Evolutionary conservation across 768 basidiomycete genomes (phyloP), one percentile per base, ranked within the genome.

Genomic region (Auricularia auricula-judae): DNA sequence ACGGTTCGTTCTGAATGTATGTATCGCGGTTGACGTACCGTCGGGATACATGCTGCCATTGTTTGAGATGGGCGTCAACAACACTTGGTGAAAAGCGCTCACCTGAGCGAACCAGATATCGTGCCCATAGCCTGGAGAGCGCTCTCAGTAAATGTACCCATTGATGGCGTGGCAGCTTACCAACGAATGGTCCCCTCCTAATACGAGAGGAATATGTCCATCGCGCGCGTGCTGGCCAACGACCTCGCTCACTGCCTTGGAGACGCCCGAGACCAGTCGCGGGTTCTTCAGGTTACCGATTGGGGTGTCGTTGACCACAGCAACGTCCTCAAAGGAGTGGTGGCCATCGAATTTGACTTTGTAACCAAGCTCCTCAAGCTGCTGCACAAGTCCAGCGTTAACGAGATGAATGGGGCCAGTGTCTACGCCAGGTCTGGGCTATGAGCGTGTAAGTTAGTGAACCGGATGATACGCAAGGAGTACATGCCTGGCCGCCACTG

Each of bases 111-210:
- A 34, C 96, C 97, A 2, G 87, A 87, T 65, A 98, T 91, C 23
- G 97, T 98, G 11, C 93, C 97, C 88, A 98, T 88, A 0, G 94
- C 87, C 83, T 86, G 68, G 2, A 16, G 33, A 62, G 39, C 51
- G 29, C 21, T 42, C 29, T 35, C 56, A n/a, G 62, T 29, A 42
- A 66, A 21, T 63, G 36, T 39, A 47, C 62, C 35, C 23, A 63
- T 61, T 21, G 65, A 62, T 36, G 29, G 29, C 39, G 34, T 42
- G 39, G 54, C 14, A 4, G 79, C 86, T 63, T 66, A 90, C 91
- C 73, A 98, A 78, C 64, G 93, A 95, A 76, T 99, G 97, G 72
- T 99, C 97, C 12, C 97, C 97, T 11, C 97, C 97, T 5, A 98
- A 79, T 1, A 94, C 98, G 12, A 99, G 78, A 8, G 94, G 90